Percentiles rank a stretch among this genome's conserved stretches.
These are phyloP conservation scores for Fusarium sp. DNA, from an alignment of 2,329 filamentous ascomycete genomes.

Conservation along the genomic window DNA sequence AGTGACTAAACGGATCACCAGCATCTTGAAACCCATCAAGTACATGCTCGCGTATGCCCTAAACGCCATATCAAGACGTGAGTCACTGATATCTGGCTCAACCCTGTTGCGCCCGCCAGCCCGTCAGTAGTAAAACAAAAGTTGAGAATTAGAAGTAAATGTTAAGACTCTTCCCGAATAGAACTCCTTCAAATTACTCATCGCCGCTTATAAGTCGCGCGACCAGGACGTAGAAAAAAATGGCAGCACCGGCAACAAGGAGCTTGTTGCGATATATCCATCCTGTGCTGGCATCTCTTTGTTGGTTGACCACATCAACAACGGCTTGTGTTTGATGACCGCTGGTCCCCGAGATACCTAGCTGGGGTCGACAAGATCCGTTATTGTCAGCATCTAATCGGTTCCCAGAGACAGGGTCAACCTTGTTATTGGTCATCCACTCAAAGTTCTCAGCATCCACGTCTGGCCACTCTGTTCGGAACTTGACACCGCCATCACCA, in stretches of 20 bases:
- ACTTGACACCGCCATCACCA: constrained; percentile 93
- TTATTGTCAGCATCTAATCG: constrained; percentile 64
- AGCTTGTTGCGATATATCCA: constrained; percentile 88
- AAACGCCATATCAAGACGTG: constrained; percentile 46
- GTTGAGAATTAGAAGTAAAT: constrained; percentile 16
- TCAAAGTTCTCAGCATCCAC: constrained; percentile 89
- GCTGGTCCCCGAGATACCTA: constrained; percentile 71
- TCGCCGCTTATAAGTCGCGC: constrained; percentile 76
- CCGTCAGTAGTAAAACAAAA: constrained; percentile 28
- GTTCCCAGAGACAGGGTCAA: constrained; percentile 82
- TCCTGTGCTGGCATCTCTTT: constrained; percentile 82
- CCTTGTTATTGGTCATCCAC: constrained; percentile 87
- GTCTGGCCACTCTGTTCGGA: constrained; percentile 89
- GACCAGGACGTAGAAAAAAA: constrained; percentile 87
- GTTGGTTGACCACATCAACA: constrained; percentile 82
- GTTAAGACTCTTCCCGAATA: constrained; percentile 6
- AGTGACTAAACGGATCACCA: constrained; percentile 10
- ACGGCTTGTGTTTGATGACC: constrained; percentile 75
- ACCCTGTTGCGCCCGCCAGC: constrained; percentile 36
- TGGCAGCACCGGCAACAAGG: constrained; percentile 74
- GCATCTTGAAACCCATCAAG: constrained; percentile 9
- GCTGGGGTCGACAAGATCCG: constrained; percentile 64
- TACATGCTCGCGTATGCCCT: constrained; percentile 34
- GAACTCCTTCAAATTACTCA: constrained; percentile 28
- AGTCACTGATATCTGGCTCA: constrained; percentile 43